phyloP scores from a whole-genome alignment of 495 filamentous ascomycete species.

The Echria macrotheca region DNA sequence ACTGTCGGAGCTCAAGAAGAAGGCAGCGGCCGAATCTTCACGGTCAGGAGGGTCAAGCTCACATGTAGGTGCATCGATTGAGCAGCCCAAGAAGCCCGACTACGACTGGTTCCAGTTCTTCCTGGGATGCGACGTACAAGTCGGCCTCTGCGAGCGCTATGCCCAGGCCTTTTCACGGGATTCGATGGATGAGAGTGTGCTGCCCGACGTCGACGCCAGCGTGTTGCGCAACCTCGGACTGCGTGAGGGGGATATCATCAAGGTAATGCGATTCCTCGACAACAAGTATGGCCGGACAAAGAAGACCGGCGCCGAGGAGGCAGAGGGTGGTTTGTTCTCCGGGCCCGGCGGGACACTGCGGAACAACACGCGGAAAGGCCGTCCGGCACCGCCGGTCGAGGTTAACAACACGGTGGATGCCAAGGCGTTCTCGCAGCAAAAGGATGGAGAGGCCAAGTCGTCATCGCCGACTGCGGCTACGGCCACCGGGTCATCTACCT shows the following conservation, averaged over 20 bases:
- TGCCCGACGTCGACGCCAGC: slow-evolving; percentile 79
- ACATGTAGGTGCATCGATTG: slow-evolving; percentile 45
- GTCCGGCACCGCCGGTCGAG: slow-evolving; percentile 78
- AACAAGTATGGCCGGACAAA: slow-evolving; percentile 67
- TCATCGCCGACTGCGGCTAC: slow-evolving; percentile 44
- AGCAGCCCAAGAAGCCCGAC: slow-evolving; percentile 55
- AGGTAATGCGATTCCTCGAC: slow-evolving; percentile 87
- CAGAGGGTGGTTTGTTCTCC: slow-evolving; percentile 75
- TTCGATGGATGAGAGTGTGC: slow-evolving; percentile 88
- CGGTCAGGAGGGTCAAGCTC: slow-evolving; percentile 16
- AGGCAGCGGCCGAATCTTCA: slow-evolving; percentile 20
- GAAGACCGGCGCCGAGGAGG: slow-evolving; percentile 58
- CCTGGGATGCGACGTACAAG: slow-evolving; percentile 80
- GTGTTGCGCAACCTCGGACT: slow-evolving; percentile 80
- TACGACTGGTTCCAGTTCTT: slow-evolving; percentile 99
- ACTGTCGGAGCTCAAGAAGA: slow-evolving; percentile 66
- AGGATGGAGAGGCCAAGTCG: slow-evolving; percentile 34
- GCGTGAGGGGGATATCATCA: slow-evolving; percentile 93
- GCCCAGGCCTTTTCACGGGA: slow-evolving; percentile 81
- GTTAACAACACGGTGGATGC: slow-evolving; percentile 81
- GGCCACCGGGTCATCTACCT: slow-evolving; percentile 30
- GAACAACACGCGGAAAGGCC: slow-evolving; percentile 93
- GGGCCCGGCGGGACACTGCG: slow-evolving; percentile 80
- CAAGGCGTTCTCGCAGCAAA: slow-evolving; percentile 71
- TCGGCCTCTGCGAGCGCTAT: slow-evolving; percentile 90